A percentile compares a stretch with the other conserved stretches of the same genome.
Evolutionary conservation across 179 eudicot genomes (phyloP).

Genomic region (Beta macrorhiza): DNA sequence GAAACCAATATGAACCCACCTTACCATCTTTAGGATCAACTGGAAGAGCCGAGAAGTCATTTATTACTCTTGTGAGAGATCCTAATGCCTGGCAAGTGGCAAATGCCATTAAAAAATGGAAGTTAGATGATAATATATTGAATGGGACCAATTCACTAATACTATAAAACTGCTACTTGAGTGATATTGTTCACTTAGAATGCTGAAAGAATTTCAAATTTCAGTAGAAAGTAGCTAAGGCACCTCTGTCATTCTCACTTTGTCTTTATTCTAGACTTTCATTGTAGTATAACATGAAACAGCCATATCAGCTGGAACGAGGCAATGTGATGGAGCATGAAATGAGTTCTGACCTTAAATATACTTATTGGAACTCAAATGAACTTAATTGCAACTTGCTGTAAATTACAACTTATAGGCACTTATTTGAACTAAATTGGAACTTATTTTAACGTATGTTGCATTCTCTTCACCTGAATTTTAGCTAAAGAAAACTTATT

Average conservation of each 20-base stretch:
- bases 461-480: too few species aligned
- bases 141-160: background rate
- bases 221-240: background rate
- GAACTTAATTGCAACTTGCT: too few species aligned
- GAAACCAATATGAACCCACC: constrained; percentile 76
- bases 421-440: too few species aligned
- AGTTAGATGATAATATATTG: constrained; percentile 8
- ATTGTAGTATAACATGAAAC: background rate
- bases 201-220: background rate
- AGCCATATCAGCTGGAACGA: background rate
- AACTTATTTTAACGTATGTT: too few species aligned
- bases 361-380: too few species aligned
- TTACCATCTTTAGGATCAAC: constrained; percentile 65
- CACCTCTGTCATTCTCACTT: background rate
- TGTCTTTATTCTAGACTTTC: background rate
- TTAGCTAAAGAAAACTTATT: too few species aligned
- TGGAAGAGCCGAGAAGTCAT: constrained; percentile 72
- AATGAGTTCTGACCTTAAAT: background rate
- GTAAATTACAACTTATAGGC: too few species aligned
- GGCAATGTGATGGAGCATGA: background rate
- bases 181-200: background rate
- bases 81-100: constrained; percentile 67
- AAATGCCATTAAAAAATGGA: constrained; percentile 12
- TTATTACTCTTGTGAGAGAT: constrained; percentile 61
- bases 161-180: background rate